Percentiles rank a stretch among this genome's conserved stretches.
Evolutionary conservation across 148 eudicot species (phyloP).

Genomic region (Amaranthus palmeri): DNA sequence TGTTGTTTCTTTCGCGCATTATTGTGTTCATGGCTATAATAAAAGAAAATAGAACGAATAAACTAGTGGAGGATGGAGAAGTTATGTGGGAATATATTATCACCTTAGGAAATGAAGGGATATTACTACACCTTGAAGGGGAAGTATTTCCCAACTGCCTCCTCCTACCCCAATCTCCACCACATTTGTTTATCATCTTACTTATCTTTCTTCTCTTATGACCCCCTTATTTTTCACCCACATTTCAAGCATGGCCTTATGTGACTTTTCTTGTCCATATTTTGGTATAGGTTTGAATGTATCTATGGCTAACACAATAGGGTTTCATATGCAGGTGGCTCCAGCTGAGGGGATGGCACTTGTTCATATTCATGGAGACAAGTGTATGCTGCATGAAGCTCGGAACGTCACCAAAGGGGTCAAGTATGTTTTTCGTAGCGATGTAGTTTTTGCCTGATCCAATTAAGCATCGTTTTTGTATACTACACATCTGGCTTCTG

Average conservation of each 20-base stretch:
- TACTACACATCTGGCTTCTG: background rate
- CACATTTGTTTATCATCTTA: no score
- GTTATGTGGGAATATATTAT: no score
- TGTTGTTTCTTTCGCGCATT: background rate
- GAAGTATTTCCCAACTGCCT: no score
- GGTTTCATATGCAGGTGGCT: constrained; percentile 46
- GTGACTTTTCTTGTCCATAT: constrained; percentile 5
- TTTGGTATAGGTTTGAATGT: background rate
- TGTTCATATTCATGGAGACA: constrained; percentile 77
- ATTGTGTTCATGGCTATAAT: no score
- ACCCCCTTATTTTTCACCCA: no score
- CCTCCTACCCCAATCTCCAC: no score
- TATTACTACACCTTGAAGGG: no score
- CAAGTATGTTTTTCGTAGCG: constrained; percentile 81
- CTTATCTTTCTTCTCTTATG: no score
- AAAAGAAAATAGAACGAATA: no score
- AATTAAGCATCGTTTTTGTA: background rate
- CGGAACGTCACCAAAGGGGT: constrained; percentile 71
- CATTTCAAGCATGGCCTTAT: no score
- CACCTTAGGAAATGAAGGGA: no score
- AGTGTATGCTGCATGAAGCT: constrained; percentile 94
- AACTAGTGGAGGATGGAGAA: no score
- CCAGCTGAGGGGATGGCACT: constrained; percentile 93
- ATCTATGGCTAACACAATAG: background rate
- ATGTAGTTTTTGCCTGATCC: constrained; percentile 67